Conservation (phyloP, 305 asterid species). For the Rubia tinctorum region DNA sequence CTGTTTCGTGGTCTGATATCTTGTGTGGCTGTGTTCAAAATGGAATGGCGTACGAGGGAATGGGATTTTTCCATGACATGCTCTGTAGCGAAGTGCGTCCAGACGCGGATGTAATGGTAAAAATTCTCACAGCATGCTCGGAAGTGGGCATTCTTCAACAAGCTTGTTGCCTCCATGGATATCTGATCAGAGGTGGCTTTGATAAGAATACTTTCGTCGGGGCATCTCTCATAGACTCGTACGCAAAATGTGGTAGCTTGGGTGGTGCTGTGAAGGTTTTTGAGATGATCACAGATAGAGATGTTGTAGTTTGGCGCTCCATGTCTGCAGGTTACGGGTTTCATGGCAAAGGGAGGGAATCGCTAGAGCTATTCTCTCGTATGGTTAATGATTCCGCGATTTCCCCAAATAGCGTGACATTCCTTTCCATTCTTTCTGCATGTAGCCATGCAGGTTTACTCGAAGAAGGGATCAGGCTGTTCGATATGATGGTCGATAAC, state of each 20-base stretch:
- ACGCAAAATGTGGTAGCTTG: slow-evolving; percentile 77
- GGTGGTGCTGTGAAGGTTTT: slow-evolving; percentile 46
- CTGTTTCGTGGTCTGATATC: slow-evolving; percentile 48
- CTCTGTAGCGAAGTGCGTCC: slow-evolving; percentile 37
- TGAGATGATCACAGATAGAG: slow-evolving; percentile 27
- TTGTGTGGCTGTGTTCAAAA: slow-evolving; percentile 56
- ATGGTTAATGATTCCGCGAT: slow-evolving; percentile 42
- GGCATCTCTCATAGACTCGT: slow-evolving; percentile 67
- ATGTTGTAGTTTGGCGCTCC: slow-evolving; percentile 70
- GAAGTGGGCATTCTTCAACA: slow-evolving; percentile 62
- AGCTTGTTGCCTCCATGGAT: slow-evolving; percentile 57
- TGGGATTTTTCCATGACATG: slow-evolving; percentile 52
- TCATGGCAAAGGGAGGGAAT: slow-evolving; percentile 66
- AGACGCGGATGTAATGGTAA: slow-evolving; percentile 43
- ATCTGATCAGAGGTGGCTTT: slow-evolving; percentile 40
- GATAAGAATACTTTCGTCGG: slow-evolving; percentile 30
- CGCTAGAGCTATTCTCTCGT: slow-evolving; percentile 43
- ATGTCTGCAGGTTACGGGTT: slow-evolving; percentile 68
- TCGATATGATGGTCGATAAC: slow-evolving; percentile 49
- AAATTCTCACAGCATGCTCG: slow-evolving; percentile 55
- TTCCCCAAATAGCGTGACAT: slow-evolving; percentile 53
- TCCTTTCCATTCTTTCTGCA: slow-evolving; percentile 63
- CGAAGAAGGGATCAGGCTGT: slow-evolving; percentile 51
- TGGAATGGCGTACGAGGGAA: slow-evolving; percentile 36
- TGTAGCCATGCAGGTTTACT: slow-evolving; percentile 79